Evolutionary conservation across 2,329 filamentous ascomycete species (phyloP).

Genomic region (Erysiphe pulchra): DNA sequence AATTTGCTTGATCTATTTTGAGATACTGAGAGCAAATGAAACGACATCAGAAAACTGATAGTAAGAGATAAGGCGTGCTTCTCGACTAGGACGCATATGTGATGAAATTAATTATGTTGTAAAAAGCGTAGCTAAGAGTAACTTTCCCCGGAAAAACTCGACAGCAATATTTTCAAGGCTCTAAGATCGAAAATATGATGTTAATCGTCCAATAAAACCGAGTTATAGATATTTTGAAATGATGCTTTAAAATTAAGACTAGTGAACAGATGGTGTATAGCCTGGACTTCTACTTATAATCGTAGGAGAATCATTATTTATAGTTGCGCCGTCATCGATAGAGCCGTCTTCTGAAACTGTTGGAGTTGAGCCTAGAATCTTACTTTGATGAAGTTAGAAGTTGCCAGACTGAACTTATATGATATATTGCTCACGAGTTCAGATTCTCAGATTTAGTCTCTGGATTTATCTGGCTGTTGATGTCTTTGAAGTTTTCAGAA

Average conservation of each 20-base stretch:
- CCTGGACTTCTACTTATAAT: constrained; percentile 7
- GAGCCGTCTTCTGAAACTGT: constrained; percentile 13
- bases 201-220: background rate
- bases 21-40: background rate
- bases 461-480: constrained; percentile 10
- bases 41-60: constrained; percentile 8
- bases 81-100: constrained; percentile 8
- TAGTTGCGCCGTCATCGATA: constrained; percentile 11
- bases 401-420: background rate
- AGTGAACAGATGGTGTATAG: constrained; percentile 12
- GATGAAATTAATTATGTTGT: constrained; percentile 6
- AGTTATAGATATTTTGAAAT: constrained; percentile 1
- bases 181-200: constrained; percentile 4
- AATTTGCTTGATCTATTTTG: background rate
- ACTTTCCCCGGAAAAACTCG: constrained; percentile 1
- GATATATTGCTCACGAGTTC: constrained; percentile 4
- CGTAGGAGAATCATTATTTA: constrained; percentile 12
- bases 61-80: constrained; percentile 11
- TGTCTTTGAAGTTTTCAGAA: constrained; percentile 11
- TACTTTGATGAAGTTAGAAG: constrained; percentile 2
- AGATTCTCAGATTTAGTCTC: constrained; percentile 1
- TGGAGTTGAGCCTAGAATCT: constrained; percentile 6
- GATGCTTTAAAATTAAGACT: constrained; percentile 5
- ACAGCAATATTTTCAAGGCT: constrained; percentile 2
- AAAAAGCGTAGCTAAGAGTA: constrained; percentile 4